Conservation (phyloP, 192 early-diverging fungal species). For the Backusella circina region DNA sequence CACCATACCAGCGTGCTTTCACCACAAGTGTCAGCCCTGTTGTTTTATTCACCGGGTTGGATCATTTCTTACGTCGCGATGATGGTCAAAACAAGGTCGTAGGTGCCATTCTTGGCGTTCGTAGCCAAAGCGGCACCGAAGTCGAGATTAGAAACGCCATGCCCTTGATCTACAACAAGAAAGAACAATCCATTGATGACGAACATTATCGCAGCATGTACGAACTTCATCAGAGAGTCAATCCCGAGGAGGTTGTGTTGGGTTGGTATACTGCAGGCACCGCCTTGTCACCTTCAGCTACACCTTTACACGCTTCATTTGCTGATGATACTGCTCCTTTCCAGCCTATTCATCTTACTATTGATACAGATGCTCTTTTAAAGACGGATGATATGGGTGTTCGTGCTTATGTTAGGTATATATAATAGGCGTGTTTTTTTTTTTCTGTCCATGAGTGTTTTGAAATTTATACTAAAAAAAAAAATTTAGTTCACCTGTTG, state of each 20-base stretch:
- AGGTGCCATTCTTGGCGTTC: constrained; percentile 86
- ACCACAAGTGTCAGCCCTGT: constrained; percentile 69
- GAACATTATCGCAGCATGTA: constrained; percentile 87
- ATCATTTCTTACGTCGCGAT: constrained; percentile 86
- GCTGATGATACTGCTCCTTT: constrained; percentile 72
- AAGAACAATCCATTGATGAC: constrained; percentile 81
- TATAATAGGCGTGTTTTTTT: neutral
- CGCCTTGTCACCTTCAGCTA: constrained; percentile 62
- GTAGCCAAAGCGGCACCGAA: constrained; percentile 83
- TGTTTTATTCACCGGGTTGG: constrained; percentile 88
- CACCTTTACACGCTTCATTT: constrained; percentile 78
- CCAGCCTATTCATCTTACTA: constrained; percentile 79
- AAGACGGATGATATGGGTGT: constrained; percentile 64
- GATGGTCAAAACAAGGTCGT: constrained; percentile 81
- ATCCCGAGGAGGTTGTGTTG: constrained; percentile 85
- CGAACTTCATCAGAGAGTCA: constrained; percentile 84
- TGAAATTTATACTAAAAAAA: too few relatives aligned
- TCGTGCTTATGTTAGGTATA: constrained; percentile 65
- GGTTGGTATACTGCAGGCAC: constrained; percentile 89
- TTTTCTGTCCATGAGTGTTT: neutral
- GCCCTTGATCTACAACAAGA: constrained; percentile 76
- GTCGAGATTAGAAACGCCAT: constrained; percentile 90
- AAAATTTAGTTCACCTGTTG: constrained; percentile 73
- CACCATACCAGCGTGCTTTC: constrained; percentile 48
- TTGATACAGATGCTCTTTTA: constrained; percentile 72